A percentile compares a stretch with the other conserved stretches of the same genome.
Conservation (phyloP, 2,329 filamentous ascomycete genomes). For the Phyllosticta citriasiana region DNA sequence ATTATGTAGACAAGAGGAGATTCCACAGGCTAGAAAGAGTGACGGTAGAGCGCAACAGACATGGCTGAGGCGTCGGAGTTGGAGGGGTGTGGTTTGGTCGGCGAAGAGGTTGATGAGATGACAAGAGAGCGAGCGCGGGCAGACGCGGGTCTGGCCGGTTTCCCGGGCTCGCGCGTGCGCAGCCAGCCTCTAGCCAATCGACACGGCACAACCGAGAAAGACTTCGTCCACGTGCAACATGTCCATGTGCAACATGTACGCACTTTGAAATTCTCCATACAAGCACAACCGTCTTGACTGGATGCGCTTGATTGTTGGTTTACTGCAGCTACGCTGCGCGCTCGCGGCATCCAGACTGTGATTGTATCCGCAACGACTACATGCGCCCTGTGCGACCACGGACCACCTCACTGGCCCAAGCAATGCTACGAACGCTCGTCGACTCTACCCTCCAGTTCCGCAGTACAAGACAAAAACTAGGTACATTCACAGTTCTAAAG, state of each 20-base stretch:
- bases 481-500: background rate
- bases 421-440: background rate
- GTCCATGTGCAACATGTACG: background rate
- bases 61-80: constrained; percentile 8
- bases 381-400: background rate
- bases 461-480: constrained; percentile 9
- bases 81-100: background rate
- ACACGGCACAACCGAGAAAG: background rate
- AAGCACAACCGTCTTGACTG: background rate
- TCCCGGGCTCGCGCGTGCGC: no score
- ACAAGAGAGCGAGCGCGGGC: background rate
- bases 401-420: background rate
- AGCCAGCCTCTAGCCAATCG: background rate
- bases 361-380: background rate
- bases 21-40: constrained; percentile 5
- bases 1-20: background rate
- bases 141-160: no score
- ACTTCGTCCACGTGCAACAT: background rate
- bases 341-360: background rate
- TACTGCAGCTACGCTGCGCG: background rate
- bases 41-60: constrained; percentile 8
- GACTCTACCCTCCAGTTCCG: background rate
- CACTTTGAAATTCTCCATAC: background rate
- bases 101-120: background rate
- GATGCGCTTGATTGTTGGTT: background rate